These are phyloP conservation scores for Apiotrichum porosum DNA, from an alignment of 1,284 basidiomycete species.

Conservation along the genomic window DNA sequence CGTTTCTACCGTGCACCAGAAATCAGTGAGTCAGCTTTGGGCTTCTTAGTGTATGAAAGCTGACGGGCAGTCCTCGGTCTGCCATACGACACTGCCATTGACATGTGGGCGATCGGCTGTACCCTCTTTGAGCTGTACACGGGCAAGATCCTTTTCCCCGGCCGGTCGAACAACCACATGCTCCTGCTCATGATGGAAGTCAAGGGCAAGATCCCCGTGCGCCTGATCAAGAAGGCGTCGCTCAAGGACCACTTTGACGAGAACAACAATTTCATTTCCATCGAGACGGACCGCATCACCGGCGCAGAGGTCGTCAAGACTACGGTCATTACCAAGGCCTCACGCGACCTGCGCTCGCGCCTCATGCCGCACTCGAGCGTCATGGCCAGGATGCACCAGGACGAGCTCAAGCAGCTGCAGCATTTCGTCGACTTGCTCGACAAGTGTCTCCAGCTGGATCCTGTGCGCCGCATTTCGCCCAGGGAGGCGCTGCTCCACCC, in stretches of 20 bases:
- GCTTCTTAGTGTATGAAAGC: background rate
- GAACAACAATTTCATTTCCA: slow-evolving; percentile 57
- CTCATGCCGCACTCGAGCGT: slow-evolving; percentile 72
- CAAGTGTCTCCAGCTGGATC: slow-evolving; percentile 87
- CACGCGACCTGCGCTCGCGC: slow-evolving; percentile 71
- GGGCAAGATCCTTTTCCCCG: slow-evolving; percentile 96
- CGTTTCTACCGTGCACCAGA: slow-evolving; percentile 98
- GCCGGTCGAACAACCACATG: slow-evolving; percentile 97
- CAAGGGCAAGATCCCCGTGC: slow-evolving; percentile 86
- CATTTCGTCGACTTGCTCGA: slow-evolving; percentile 88
- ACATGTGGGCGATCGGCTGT: slow-evolving; percentile 97
- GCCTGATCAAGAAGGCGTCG: slow-evolving; percentile 89
- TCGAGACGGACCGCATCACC: slow-evolving; percentile 77
- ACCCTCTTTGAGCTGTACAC: slow-evolving; percentile 97
- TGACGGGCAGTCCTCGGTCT: slow-evolving; percentile 75
- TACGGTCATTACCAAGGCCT: slow-evolving; percentile 77
- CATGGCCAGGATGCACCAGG: slow-evolving; percentile 68
- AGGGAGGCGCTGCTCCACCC: slow-evolving; percentile 83
- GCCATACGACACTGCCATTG: slow-evolving; percentile 88
- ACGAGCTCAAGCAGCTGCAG: slow-evolving; percentile 76
- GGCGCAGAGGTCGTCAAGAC: slow-evolving; percentile 72
- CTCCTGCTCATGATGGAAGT: slow-evolving; percentile 93
- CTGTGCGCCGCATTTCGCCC: slow-evolving; percentile 75
- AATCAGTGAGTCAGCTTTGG: slow-evolving; percentile 67
- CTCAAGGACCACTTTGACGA: slow-evolving; percentile 96